Evolutionary conservation across 2,329 filamentous ascomycete genomes (phyloP).

Genomic region (Phoma sp.): DNA sequence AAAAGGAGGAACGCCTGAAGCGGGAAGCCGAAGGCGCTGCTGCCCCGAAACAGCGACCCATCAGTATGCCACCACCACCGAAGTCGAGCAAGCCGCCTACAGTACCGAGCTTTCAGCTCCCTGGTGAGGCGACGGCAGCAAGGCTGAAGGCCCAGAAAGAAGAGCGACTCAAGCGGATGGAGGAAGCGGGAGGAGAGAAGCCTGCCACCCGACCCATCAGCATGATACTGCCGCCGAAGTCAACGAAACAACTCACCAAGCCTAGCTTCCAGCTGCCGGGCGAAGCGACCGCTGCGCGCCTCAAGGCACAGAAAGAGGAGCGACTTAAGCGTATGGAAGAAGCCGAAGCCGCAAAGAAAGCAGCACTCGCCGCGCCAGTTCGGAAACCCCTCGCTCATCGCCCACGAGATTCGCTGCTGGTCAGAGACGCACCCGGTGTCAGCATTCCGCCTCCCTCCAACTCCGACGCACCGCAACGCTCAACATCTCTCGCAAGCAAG

Average conservation of each 20-base stretch:
- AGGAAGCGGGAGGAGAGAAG: conserved; percentile 52
- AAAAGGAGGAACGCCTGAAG: conserved; percentile 57
- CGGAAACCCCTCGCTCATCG: conserved; percentile 54
- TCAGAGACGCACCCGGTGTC: conserved; percentile 20
- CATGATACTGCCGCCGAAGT: conserved; percentile 57
- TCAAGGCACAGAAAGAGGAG: conserved; percentile 44
- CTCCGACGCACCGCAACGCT: conserved; percentile 17
- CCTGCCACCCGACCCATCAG: conserved; percentile 51
- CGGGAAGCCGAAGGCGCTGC: conserved; percentile 50
- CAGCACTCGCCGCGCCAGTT: conserved; percentile 46
- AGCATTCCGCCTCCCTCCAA: conserved; percentile 23
- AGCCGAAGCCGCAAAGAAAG: conserved; percentile 47
- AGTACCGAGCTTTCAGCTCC: conserved; percentile 59
- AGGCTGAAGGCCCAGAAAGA: conserved; percentile 44
- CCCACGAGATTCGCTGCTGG: conserved; percentile 19
- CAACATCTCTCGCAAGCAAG: conserved; percentile 29
- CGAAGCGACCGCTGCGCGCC: conserved; percentile 56
- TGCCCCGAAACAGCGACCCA: conserved; percentile 47
- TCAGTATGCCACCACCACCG: conserved; percentile 56
- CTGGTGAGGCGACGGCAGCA: conserved; percentile 59
- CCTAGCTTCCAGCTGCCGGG: conserved; percentile 62
- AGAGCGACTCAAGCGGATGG: conserved; percentile 36
- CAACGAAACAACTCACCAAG: conserved; percentile 58
- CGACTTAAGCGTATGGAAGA: conserved; percentile 45
- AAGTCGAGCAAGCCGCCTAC: conserved; percentile 62